A percentile compares a stretch with the other conserved stretches of the same genome.
Conservation (phyloP, 305 asterid genomes). For the Nicotiana rustica region DNA sequence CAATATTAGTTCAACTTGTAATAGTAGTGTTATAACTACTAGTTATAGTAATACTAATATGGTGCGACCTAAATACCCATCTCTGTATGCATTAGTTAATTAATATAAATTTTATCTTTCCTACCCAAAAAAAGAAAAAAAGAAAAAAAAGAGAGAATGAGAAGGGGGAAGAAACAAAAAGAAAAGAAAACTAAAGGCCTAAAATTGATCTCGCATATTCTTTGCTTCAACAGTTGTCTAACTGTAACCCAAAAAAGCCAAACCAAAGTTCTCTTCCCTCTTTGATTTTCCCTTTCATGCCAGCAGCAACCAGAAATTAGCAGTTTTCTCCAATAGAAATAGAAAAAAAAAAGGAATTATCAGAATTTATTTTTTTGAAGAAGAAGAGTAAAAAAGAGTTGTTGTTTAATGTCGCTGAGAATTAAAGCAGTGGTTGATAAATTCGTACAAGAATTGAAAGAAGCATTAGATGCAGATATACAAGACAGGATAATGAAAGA, state of each 20-base stretch:
- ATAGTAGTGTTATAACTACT: no score
- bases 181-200: conserved; percentile 15
- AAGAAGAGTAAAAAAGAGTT: neutral
- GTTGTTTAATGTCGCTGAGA: conserved; percentile 77
- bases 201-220: conserved; percentile 27
- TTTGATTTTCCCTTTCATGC: neutral
- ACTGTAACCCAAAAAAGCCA: conserved; percentile 15
- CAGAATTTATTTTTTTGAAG: neutral
- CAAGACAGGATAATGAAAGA: conserved; percentile 98
- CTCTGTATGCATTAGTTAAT: no score
- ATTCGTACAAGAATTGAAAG: conserved; percentile 95
- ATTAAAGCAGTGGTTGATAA: conserved; percentile 93
- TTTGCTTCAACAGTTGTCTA: neutral
- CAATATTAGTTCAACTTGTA: no score
- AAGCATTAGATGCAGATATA: conserved; percentile 93
- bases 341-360: neutral
- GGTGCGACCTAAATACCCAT: no score
- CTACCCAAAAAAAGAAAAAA: no score
- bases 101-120: no score
- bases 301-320: neutral
- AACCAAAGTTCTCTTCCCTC: neutral
- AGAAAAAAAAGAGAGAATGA: no score
- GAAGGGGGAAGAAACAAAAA: neutral
- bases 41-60: no score
- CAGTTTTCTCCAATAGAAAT: neutral